Conservation (phyloP, 2,329 filamentous ascomycete genomes). For the Aureobasidium namibiae region DNA sequence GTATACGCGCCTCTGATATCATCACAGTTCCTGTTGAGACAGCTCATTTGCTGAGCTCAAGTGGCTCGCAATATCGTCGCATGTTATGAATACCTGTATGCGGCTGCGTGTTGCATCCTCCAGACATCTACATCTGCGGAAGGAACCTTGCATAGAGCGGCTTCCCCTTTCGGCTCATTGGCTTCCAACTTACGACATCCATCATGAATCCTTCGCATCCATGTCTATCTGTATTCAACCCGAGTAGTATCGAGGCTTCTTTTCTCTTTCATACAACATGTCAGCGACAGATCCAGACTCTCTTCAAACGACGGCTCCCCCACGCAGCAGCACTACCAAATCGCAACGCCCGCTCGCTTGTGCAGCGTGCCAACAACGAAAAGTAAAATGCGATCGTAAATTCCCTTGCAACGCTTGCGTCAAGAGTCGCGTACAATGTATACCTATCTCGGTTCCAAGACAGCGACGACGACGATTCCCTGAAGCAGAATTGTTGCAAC, state of each 20-base stretch:
- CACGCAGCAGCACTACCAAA: neutral
- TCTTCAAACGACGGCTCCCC: neutral
- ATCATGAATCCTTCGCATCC: neutral
- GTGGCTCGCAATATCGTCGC: too few relatives aligned
- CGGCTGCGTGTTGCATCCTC: neutral
- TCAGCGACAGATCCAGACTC: neutral
- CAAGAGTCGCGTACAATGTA: conserved; percentile 51
- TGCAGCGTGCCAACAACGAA: conserved; percentile 66
- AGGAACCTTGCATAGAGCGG: too few relatives aligned
- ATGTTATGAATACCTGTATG: too few relatives aligned
- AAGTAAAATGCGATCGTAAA: conserved; percentile 60
- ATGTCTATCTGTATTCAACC: neutral
- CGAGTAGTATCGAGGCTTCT: neutral
- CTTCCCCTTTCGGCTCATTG: too few relatives aligned
- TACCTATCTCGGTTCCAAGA: conserved; percentile 34
- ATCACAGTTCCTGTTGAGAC: neutral
- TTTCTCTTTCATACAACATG: neutral
- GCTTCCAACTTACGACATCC: neutral
- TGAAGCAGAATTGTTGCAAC: conserved; percentile 61
- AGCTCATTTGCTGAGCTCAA: neutral
- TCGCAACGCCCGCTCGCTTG: conserved; percentile 38
- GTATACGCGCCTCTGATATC: conserved; percentile 1
- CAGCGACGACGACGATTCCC: conserved; percentile 55
- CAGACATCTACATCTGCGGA: neutral
- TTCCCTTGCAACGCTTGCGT: conserved; percentile 64